These are phyloP conservation scores for Verticillium longisporum DNA, from an alignment of 2,329 filamentous ascomycete species.

Conservation along the genomic window DNA sequence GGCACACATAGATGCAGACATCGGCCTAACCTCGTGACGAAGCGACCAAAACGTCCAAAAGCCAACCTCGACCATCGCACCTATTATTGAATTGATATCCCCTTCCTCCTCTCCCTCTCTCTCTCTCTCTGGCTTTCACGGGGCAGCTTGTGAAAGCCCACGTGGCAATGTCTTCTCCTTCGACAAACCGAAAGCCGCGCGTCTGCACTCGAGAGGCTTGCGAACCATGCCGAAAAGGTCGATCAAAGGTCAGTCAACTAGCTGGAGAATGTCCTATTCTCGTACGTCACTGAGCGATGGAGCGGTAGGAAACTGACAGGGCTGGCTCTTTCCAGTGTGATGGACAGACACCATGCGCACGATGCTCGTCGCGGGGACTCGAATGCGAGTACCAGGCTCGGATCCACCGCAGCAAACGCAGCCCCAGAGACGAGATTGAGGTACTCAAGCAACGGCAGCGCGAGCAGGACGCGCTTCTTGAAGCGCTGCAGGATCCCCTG, in stretches of 20 bases:
- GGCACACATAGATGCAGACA: too few relatives aligned
- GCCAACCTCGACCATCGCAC: too few relatives aligned
- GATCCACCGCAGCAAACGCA: neutral
- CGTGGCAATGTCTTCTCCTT: neutral
- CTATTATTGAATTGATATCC: too few relatives aligned
- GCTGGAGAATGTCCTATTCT: neutral
- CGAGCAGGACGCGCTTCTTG: neutral
- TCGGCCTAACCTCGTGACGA: too few relatives aligned
- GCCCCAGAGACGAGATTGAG: neutral
- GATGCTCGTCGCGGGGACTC: neutral
- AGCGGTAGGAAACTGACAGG: neutral
- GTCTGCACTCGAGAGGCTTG: slow-evolving; percentile 1
- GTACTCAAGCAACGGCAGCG: neutral
- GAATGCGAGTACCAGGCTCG: slow-evolving; percentile 3
- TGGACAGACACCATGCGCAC: slow-evolving; percentile 2
- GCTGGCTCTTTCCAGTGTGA: neutral
- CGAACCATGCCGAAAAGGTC: neutral
- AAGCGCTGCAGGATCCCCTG: neutral
- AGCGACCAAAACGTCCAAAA: too few relatives aligned
- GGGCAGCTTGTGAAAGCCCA: neutral
- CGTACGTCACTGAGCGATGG: neutral
- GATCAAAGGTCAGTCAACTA: neutral
- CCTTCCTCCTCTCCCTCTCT: too few relatives aligned
- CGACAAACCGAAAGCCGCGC: neutral
- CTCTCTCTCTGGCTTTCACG: neutral